Evolutionary conservation across 2,329 filamentous ascomycete genomes (phyloP), one percentile per base, ranked within the genome.

Genomic region (Pseudogymnoascus sp.): DNA sequence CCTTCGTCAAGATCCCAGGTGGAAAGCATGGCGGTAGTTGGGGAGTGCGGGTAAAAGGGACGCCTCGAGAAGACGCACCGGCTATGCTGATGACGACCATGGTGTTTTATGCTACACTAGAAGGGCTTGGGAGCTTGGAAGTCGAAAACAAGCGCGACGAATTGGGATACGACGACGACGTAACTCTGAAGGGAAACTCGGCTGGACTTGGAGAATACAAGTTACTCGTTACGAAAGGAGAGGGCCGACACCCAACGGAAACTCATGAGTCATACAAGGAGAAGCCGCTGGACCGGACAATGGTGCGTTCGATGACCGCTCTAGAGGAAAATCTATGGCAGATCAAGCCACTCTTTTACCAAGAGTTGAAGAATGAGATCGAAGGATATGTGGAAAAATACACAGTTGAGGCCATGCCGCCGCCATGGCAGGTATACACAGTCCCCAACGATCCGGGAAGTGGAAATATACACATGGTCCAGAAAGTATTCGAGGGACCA

Each of bases 1-100:
- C 91, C 60, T 97, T 97, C 75, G 86, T 97, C 71, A 99, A 97
- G 77, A 83, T 96, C 36, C 90, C 92, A 1, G 92, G 92, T 22
- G 92, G 92, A 61, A 79, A 81, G 19, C 83, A 96, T 74, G 92
- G 92, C 63, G 94, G 94, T 62, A 96, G 86, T 76, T 99, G 94
- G 94, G 94, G 87, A 62, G 91, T 89, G 38, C 83, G 94, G 63
- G 87, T 99, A 71, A 92, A 89, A 76, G 94, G 94, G 22, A 84
- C 83, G 45, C 88, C 90, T 39, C 84, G 90, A 58, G 83, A 86
- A 4, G 89, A 89, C 72, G 88, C 83, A 0, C 81, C 85, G 4
- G 73, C 78, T 1, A 80, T 88, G 65, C 79, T 91, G 63, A 89
- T 90, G 73, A 93, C 88, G 0, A 87, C 90, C 1, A 74, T 97